Base-by-base conservation (phyloP, 208 protist genomes). In the Leishmania lainsoni region DNA sequence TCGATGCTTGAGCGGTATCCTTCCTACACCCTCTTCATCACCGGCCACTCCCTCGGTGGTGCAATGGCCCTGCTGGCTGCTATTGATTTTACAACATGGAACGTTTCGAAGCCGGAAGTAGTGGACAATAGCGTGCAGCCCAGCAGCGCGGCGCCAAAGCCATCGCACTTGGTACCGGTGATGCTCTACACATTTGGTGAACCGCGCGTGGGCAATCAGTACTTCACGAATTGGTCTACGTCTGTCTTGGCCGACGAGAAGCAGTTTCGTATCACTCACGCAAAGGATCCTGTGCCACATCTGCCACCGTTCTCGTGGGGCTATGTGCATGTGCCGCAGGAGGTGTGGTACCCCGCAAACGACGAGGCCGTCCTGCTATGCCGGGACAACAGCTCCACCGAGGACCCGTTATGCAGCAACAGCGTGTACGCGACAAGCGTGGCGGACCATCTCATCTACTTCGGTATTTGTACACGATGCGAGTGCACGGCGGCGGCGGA, bases 1-100 rank as follows among this genome's bases (percentile, higher is more conserved):
- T 10, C 51, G 49, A 85, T 95, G 65, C 81, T 79, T 6, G 56
- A 0, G 8, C 32, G 32, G 26, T 81, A 93, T 81, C 90, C 85
- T 10, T 51, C 10, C 65, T 87, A 86, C 72, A 69, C 56, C 5
- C n/a, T 94, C 22, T 80, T 95, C 77, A 42, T 96, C 75, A 94
- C 92, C 2, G 93, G 93, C 3, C 93, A 97, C 89, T 93, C 89
- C 9, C 83, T 97, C 29, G 93, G 93, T 61, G 93, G 84, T n/a
- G 93, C 93, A 9, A 77, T 95, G 8, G 92, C 93, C 5, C 14
- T 86, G 20, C 77, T 95, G 20, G 70, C 79, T 22, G 89, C 90
- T 1, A 59, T 89, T 9, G 89, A 95, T 51, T 12, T 94, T 45
- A 63, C 78, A 35, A 69, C 66, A 2, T 66, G 72, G 74, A 61